These are phyloP conservation scores for Dipteronia sinensis DNA, from an alignment of 345 rosid species.

Conservation along the genomic window DNA sequence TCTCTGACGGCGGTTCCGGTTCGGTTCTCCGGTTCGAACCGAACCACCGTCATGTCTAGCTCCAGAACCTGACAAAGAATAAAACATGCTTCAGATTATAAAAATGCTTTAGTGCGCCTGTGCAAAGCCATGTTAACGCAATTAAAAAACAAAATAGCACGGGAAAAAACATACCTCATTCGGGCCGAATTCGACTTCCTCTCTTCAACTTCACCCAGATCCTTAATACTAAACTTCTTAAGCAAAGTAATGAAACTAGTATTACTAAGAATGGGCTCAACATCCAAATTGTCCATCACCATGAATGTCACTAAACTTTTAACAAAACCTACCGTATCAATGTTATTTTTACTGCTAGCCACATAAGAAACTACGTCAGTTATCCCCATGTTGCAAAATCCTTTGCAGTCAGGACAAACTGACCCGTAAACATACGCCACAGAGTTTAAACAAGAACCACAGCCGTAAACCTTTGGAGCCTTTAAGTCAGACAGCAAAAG, in stretches of 20 bases:
- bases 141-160: no score
- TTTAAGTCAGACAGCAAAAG: conserved; percentile 6
- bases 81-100: no score
- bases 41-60: no score
- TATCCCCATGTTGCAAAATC: rapidly evolving
- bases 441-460: no score
- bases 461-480: no score
- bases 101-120: no score
- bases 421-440: no score
- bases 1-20: no score
- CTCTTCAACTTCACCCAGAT: conserved; percentile 18
- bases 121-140: no score
- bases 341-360: no score
- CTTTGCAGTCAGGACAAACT: no score
- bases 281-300: conserved; percentile 35
- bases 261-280: conserved; percentile 22
- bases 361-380: background rate
- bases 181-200: conserved; percentile 16
- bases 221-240: conserved; percentile 10
- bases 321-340: conserved; percentile 28
- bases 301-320: conserved; percentile 30
- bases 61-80: conserved; percentile 15
- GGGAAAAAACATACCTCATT: conserved; percentile 18
- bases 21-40: no score
- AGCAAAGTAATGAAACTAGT: conserved; percentile 15